phyloP scores from a whole-genome alignment of 2,329 filamentous ascomycete species.

The Colletotrichum eremochloae region DNA sequence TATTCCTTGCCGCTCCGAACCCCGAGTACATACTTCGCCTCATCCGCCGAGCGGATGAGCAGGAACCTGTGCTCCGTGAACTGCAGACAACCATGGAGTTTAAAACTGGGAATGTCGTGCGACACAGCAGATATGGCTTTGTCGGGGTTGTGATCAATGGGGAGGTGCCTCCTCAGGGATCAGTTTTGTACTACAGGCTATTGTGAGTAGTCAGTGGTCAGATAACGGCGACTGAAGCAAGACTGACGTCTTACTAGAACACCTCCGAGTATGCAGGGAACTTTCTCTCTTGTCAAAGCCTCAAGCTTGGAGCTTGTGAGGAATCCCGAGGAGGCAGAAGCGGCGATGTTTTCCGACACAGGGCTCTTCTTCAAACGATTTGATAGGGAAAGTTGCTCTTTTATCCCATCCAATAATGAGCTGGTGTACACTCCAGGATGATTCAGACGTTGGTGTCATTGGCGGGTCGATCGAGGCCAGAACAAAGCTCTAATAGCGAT shows the following conservation, averaged over 20 bases:
- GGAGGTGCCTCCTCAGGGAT: slow-evolving; percentile 46
- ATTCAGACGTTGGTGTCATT: background rate
- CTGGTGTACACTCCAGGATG: slow-evolving; percentile 32
- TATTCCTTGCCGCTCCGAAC: slow-evolving; percentile 30
- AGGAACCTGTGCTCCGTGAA: slow-evolving; percentile 54
- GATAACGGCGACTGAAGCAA: slow-evolving; percentile 42
- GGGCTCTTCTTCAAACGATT: slow-evolving; percentile 93
- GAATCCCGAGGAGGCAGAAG: slow-evolving; percentile 27
- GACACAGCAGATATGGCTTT: slow-evolving; percentile 84
- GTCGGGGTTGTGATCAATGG: slow-evolving; percentile 88
- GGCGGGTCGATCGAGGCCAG: background rate
- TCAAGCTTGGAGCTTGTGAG: slow-evolving; percentile 39
- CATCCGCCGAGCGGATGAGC: slow-evolving; percentile 60
- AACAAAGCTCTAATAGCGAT: background rate
- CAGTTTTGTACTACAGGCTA: slow-evolving; percentile 23
- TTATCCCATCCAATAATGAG: slow-evolving; percentile 63
- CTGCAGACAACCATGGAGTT: slow-evolving; percentile 56
- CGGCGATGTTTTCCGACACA: slow-evolving; percentile 75
- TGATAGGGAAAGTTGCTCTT: slow-evolving; percentile 74
- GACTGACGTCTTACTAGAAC: slow-evolving; percentile 15
- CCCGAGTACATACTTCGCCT: slow-evolving; percentile 48
- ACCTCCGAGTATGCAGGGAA: slow-evolving; percentile 38
- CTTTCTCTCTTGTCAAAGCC: slow-evolving; percentile 39
- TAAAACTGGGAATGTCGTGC: slow-evolving; percentile 85
- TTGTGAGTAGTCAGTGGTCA: slow-evolving; percentile 42